phyloP scores from a whole-genome alignment of 371 early-diverging fungal genomes.

The Mucor plumbeus region DNA sequence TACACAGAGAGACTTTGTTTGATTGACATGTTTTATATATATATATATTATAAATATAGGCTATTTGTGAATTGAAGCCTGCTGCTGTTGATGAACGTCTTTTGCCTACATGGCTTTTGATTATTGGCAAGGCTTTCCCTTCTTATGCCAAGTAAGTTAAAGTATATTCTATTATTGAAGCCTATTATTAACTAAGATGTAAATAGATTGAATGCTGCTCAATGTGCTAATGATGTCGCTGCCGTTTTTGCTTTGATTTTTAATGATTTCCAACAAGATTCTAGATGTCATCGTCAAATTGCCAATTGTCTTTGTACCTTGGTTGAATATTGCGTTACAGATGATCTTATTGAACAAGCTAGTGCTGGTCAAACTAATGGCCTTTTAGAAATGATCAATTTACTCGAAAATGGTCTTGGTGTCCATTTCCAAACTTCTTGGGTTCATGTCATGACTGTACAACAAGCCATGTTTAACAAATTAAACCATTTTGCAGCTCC shows the following conservation, averaged over 20 bases:
- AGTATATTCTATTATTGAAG: background rate
- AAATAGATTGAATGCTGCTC: conserved; percentile 46
- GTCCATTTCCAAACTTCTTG: conserved; percentile 84
- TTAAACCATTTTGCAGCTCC: conserved; percentile 71
- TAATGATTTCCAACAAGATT: conserved; percentile 74
- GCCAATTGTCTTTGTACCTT: conserved; percentile 74
- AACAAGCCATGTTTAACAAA: conserved; percentile 77
- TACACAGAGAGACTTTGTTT: conserved; percentile 8
- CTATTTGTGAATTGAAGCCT: conserved; percentile 82
- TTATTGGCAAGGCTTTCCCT: conserved; percentile 77
- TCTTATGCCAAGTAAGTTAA: conserved; percentile 61
- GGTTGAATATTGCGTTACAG: conserved; percentile 72
- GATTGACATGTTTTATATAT: background rate
- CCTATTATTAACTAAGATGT: background rate
- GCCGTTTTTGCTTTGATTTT: conserved; percentile 77
- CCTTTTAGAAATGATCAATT: conserved; percentile 56
- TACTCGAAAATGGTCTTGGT: conserved; percentile 66
- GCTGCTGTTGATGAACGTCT: conserved; percentile 82
- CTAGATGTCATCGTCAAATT: conserved; percentile 55
- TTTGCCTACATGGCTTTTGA: conserved; percentile 85
- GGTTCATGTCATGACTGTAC: conserved; percentile 77
- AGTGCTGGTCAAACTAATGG: conserved; percentile 42
- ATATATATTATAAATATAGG: conserved; percentile 49
- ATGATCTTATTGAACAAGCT: conserved; percentile 66
- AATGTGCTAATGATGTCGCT: conserved; percentile 62